phyloP scores from a whole-genome alignment of 345 rosid genomes.

The Dimocarpus longan region DNA sequence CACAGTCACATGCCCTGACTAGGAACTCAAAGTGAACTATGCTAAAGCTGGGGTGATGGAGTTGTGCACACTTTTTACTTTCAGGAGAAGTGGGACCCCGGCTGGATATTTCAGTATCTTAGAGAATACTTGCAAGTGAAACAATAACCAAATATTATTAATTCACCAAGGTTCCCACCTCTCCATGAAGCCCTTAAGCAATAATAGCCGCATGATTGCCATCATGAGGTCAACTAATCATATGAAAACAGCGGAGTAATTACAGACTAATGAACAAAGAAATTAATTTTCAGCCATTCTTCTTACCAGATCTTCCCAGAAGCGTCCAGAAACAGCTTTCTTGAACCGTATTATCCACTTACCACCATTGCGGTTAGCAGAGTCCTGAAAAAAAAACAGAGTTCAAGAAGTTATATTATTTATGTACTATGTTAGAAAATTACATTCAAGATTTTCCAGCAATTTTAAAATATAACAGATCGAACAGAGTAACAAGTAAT shows the following conservation, averaged over 20 bases:
- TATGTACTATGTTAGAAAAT: background rate
- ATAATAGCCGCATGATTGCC: background rate
- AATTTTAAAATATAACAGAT: background rate
- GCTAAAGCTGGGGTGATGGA: background rate
- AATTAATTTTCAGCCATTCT: background rate
- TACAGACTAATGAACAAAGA: background rate
- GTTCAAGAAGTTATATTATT: background rate
- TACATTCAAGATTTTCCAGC: background rate
- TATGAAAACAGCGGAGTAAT: background rate
- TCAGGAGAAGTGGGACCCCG: background rate
- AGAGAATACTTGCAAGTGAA: background rate
- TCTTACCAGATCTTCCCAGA: slow-evolving; percentile 98
- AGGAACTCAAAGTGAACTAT: background rate
- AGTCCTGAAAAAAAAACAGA: slow-evolving; percentile 57
- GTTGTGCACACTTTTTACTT: background rate
- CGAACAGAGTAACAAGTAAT: too few species aligned
- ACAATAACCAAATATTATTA: background rate
- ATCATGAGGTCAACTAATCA: background rate
- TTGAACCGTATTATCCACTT: slow-evolving; percentile 97
- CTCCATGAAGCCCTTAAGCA: background rate
- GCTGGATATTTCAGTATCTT: background rate
- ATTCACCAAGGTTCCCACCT: background rate
- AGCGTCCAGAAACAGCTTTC: slow-evolving; percentile 91
- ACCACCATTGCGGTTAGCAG: slow-evolving; percentile 93
- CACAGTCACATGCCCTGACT: background rate